These are phyloP conservation scores for Alternaria alternata DNA, from an alignment of 2,329 filamentous ascomycete species.

Conservation along the genomic window DNA sequence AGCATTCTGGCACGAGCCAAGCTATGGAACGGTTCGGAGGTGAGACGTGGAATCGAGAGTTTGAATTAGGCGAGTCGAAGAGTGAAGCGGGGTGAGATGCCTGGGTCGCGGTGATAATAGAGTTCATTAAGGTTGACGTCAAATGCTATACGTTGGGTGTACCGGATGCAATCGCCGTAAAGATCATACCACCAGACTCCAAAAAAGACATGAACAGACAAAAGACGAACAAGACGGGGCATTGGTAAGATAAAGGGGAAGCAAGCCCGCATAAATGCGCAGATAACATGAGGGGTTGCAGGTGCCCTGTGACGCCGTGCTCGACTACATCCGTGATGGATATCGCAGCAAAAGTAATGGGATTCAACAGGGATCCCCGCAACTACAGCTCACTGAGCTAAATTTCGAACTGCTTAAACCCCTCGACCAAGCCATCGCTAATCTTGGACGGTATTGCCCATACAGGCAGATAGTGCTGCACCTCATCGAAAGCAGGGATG, in stretches of 20 bases:
- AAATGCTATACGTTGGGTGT: slow-evolving; percentile 22
- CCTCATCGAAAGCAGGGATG: slow-evolving; percentile 86
- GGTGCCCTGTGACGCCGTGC: slow-evolving; percentile 37
- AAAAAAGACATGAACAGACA: slow-evolving; percentile 3
- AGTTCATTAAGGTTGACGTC: slow-evolving; percentile 34
- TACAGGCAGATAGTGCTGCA: slow-evolving; percentile 74
- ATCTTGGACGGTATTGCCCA: slow-evolving; percentile 84
- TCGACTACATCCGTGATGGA: slow-evolving; percentile 43
- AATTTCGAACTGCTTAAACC: slow-evolving; percentile 69
- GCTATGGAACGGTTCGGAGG: slow-evolving; percentile 5
- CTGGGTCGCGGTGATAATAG: slow-evolving; percentile 23
- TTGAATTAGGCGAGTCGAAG: slow-evolving; percentile 1
- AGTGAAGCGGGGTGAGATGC: neutral
- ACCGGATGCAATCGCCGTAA: slow-evolving; percentile 12
- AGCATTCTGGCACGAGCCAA: slow-evolving; percentile 29
- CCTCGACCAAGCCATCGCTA: slow-evolving; percentile 81
- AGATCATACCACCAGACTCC: slow-evolving; percentile 12
- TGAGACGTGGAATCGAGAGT: slow-evolving; percentile 10
- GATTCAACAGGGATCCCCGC: slow-evolving; percentile 35
- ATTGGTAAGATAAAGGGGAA: slow-evolving; percentile 16
- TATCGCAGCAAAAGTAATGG: slow-evolving; percentile 45
- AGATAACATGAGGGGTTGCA: slow-evolving; percentile 35
- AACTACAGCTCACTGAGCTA: slow-evolving; percentile 28
- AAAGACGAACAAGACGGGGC: slow-evolving; percentile 4
- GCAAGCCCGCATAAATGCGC: slow-evolving; percentile 17